phyloP scores from a whole-genome alignment of 768 basidiomycete genomes.

The Symmetrospora coprosmae region DNA sequence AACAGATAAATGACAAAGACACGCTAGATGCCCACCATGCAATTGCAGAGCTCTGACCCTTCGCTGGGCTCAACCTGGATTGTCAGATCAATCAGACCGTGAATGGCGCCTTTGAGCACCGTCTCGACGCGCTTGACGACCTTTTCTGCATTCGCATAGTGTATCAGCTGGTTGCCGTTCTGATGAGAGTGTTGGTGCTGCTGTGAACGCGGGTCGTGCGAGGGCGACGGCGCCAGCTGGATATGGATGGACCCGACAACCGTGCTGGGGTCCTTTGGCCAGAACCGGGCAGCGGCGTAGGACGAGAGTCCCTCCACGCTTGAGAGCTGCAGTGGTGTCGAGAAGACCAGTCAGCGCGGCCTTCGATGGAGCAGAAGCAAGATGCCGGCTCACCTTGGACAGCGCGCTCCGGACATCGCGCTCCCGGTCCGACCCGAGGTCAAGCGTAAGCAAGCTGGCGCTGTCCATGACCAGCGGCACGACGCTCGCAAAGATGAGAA shows the following conservation, averaged over 20 bases:
- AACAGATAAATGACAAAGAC: too few relatives aligned
- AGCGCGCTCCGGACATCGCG: constrained; percentile 39
- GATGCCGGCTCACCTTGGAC: constrained; percentile 33
- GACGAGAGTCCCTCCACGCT: constrained; percentile 65
- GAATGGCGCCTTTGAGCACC: constrained; percentile 56
- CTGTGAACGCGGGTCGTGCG: constrained; percentile 41
- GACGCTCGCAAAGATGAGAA: constrained; percentile 87
- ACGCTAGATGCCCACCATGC: constrained; percentile 29
- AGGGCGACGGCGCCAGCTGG: constrained; percentile 55
- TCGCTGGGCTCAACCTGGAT: constrained; percentile 59
- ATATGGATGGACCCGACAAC: constrained; percentile 85
- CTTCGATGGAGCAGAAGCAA: constrained; percentile 22
- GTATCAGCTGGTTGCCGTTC: constrained; percentile 38
- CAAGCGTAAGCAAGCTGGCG: constrained; percentile 71
- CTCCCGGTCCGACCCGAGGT: constrained; percentile 49
- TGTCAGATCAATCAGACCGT: constrained; percentile 72
- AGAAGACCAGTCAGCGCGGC: background rate
- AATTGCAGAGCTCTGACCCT: constrained; percentile 34
- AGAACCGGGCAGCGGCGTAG: constrained; percentile 70
- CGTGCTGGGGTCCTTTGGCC: constrained; percentile 80
- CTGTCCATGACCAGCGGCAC: constrained; percentile 88
- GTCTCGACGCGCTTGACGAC: constrained; percentile 63
- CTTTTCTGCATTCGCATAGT: constrained; percentile 53
- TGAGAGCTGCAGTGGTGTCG: constrained; percentile 44
- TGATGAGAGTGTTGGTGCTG: constrained; percentile 41